Base-by-base conservation (phyloP, 75 land plant genomes). In the Pinus tabuliformis region DNA sequence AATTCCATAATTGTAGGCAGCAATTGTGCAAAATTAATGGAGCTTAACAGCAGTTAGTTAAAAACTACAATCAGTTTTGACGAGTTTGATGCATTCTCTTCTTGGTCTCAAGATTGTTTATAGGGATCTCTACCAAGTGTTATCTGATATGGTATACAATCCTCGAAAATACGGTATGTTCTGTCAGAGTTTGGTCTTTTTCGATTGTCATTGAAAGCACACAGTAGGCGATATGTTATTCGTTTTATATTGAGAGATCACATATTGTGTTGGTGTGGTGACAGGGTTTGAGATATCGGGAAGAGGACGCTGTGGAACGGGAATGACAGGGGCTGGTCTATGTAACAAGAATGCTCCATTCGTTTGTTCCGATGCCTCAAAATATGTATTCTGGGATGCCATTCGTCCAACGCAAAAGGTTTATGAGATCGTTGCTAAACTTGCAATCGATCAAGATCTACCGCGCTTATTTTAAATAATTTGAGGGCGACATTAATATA, bases 301-400 rank as follows among this genome's bases (percentile, higher is more conserved):
- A 45, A 77, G 59, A 74, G 95, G 90, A 1, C 90, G 95, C 74
- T 92, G 92, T 57, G 95, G 95, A 0, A 84, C 87, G 0, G 95
- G 95, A 24, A 17, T 4, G 2, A 7, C 86, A 33, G 95, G 87
- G 72, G 90, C 78, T 2, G 75, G 81, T 0, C 17, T 83, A 2
- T 92, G 92, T 57, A 92, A 89, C 72, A 37, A 9, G 13, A 57
- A 56, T 21, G 61, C 61, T 21, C 70, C 85, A 6, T 11, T 30
- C 2, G 77, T 85, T 15, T 89, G 92, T 72, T 1, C 68, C 26
- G 73, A 92, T 75, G 77, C 49, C 2, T 52, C 84, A 0, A 84
- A 76, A 54, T 86, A 89, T 68, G 80, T 92, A 42, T 92, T 92
- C 52, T 92, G 95, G 95, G 92, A 92, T 70, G 83, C 86, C 54